Evolutionary conservation across 495 filamentous ascomycete genomes (phyloP).

Genomic region (Hypoxylon subgilvum): DNA sequence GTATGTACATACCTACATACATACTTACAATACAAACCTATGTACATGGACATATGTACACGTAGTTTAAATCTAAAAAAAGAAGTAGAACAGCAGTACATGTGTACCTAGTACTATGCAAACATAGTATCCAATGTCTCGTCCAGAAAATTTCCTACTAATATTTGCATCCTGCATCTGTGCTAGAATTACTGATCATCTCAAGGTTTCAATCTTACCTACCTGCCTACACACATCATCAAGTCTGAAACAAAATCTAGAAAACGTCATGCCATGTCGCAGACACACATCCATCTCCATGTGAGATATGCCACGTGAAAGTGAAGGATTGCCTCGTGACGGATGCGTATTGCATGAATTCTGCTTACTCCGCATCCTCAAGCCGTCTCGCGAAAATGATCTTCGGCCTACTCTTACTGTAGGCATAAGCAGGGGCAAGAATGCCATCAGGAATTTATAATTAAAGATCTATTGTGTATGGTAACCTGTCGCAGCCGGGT

Average conservation of each 20-base stretch:
- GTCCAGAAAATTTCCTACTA: too few relatives aligned
- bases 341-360: conserved; percentile 36
- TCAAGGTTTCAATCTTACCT: too few relatives aligned
- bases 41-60: too few relatives aligned
- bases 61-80: too few relatives aligned
- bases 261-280: conserved; percentile 32
- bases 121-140: too few relatives aligned
- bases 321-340: conserved; percentile 36
- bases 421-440: conserved; percentile 1
- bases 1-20: neutral
- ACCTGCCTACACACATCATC: too few relatives aligned
- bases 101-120: neutral
- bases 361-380: conserved; percentile 35
- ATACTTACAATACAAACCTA: too few relatives aligned
- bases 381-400: conserved; percentile 10
- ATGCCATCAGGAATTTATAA: conserved; percentile 4
- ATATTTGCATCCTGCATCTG: too few relatives aligned
- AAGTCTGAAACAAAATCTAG: conserved; percentile 12
- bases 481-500: conserved; percentile 1
- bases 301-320: conserved; percentile 33
- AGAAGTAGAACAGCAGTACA: neutral
- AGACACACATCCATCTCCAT: conserved; percentile 3
- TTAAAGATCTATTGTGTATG: conserved; percentile 14
- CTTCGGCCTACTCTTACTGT: conserved; percentile 6
- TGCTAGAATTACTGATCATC: too few relatives aligned